Evolutionary conservation across 2,329 filamentous ascomycete genomes (phyloP), one percentile per base, ranked within the genome.

Genomic region (Aspergillus bombycis): DNA sequence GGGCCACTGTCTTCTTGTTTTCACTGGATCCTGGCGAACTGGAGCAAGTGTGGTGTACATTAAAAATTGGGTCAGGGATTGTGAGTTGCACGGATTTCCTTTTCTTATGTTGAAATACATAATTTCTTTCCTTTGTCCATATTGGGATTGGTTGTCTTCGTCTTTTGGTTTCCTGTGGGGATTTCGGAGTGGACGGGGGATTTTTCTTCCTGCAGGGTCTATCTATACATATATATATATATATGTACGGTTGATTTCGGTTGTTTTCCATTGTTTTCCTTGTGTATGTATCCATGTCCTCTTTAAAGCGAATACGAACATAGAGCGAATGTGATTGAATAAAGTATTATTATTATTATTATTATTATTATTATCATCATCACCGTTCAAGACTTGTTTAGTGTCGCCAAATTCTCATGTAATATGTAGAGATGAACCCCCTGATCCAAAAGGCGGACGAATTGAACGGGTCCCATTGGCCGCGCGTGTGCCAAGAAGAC

Each of bases 221-320:
- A 41, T 43, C 45, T 52, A 55, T 61, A 19, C 67, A 65, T 68
- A 67, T 55, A 68, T 67, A 67, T 62, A 67, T 68, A 57, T 61
- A 65, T 62, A 50, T 65, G 59, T 45, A 61, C 57, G 53, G 58
- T 30, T 45, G 48, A 64, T 68, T 65, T 68, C 65, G 66, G 66
- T 62, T 55, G 63, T 52, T 52, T 34, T 14, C 16, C 3, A 23
- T 30, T 26, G 3, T 46, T 58, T 61, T 57, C 48, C 53, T 60
- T 28, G 36, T 16, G 2, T 58, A 30, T 56, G 54, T 62, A 41
- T 67, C 45, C 32, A 48, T 61, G n/a, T 21, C 41, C 32, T n/a
- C 11, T 32, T 34, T 30, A 23, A 52, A 52, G 48, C 48, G 28
- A 34, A 32, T n/a, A 52, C 16, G 48, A 52, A 32, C n/a, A 21